Evolutionary conservation across 129 eudicot species (phyloP), one percentile per base, ranked within the genome.

Genomic region (Flaveria bidentis): DNA sequence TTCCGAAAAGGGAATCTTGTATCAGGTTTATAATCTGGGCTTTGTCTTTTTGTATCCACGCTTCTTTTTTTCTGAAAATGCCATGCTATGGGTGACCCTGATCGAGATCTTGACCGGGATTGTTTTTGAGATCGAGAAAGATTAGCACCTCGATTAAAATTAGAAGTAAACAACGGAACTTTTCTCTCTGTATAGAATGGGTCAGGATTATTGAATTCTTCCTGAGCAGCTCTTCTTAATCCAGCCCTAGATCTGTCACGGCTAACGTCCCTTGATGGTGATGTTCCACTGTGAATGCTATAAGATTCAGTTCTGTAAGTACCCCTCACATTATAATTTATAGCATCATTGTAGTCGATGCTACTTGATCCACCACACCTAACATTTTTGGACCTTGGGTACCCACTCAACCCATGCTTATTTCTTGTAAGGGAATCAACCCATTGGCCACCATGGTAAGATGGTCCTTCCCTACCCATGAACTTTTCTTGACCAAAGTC

Each of bases 51-150:
- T 18, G 73, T 26, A 70, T 81, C 76, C 57, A 81, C 58, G 8
- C 73, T 76, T 4, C 84, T 33, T 66, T 77, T 88, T 62, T 88
- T 84, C 78, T 81, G 86, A 30, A 80, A 73, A 78, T 84, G 78
- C 94, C 90, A 91, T 22, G 88, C 62, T 61, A 78, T 81, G 39
- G 97, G 96, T 11, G 98, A 90, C 56, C 88, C 89, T 5, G 92
- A 72, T 81, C 88, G 78, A 23, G 98, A 92, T 83, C 92, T 83
- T 61, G 96, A 90, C 44, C 96, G 75, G 36, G 96, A 84, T 44
- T 80, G 87, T 51, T 84, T 86, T 5, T 80, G 74, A 39, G 86
- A 63, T 64, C 79, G 68, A 2, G 93, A 80, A 42, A 62, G 14
- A 75, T 81, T 87, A 36, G 77, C 49, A n/a, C 74, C 76, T 75